These are phyloP conservation scores for Kodamaea anthophila DNA, from an alignment of 1,139 yeast species.

Conservation along the genomic window DNA sequence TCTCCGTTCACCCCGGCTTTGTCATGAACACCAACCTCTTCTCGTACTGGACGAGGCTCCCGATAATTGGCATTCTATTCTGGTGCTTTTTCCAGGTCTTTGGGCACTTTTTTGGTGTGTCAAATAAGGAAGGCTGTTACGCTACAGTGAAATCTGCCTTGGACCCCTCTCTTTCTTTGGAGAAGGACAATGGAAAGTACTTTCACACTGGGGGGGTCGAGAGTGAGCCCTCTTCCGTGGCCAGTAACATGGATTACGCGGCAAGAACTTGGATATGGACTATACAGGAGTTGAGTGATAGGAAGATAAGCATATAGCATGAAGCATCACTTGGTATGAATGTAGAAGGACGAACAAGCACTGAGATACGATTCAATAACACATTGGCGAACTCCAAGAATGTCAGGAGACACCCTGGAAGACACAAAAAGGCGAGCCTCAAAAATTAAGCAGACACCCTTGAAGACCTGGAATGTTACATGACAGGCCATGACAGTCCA, in stretches of 20 bases:
- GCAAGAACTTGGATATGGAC: conserved; percentile 87
- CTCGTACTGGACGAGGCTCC: conserved; percentile 72
- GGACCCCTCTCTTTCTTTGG: conserved; percentile 43
- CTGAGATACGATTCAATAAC: too few relatives aligned
- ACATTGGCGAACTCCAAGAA: too few relatives aligned
- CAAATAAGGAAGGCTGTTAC: conserved; percentile 64
- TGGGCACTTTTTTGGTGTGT: conserved; percentile 63
- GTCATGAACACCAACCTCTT: conserved; percentile 74
- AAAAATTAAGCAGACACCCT: too few relatives aligned
- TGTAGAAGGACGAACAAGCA: too few relatives aligned
- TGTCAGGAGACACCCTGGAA: too few relatives aligned
- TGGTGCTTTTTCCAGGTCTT: conserved; percentile 66
- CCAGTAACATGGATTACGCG: conserved; percentile 55
- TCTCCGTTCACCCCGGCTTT: conserved; percentile 81
- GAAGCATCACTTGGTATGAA: too few relatives aligned
- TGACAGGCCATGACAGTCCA: too few relatives aligned
- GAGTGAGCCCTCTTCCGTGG: conserved; percentile 50
- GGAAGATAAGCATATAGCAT: conserved; percentile 29
- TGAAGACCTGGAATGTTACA: too few relatives aligned
- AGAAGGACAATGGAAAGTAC: conserved; percentile 64
- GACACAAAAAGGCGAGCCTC: too few relatives aligned
- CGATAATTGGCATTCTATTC: conserved; percentile 64
- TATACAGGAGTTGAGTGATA: conserved; percentile 48
- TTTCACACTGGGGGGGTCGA: conserved; percentile 56
- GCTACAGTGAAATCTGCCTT: conserved; percentile 63